Base-by-base conservation (phyloP, 345 rosid genomes). In the Camelina sativa region DNA sequence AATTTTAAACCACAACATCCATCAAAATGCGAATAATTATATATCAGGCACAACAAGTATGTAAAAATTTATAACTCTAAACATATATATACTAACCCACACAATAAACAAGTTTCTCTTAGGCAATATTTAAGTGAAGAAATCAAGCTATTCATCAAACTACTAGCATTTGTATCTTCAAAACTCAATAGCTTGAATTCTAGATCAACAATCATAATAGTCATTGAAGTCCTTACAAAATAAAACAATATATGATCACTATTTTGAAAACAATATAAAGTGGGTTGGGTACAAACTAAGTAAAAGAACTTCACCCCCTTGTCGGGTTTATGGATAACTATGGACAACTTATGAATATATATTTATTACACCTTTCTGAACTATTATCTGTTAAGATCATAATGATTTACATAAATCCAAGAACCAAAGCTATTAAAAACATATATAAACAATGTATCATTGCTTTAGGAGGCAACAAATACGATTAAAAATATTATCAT, bases 271-370 rank as follows among this genome's bases (percentile, higher is more conserved):
- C 65, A 62, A 53, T 37, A 55, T 64, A 30, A 63, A 63, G 76
- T 77, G 65, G 76, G 53, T 70, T 71, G 67, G 71, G 66, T 70
- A 55, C 67, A 70, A 70, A 47, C 37, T 48, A 70, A 71, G 80
- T 19, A 56, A 64, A 37, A 57, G 16, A 64, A 64, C 47, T 71
- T 35, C 30, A 64, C 35, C 80, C 76, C n/a, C 61, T 56, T 76
- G 72, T 71, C 67, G 61, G 67, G 67, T 48, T 71, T 56, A 56
- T 56, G 20, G 66, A 76, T 70, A 70, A 70, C 75, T 62, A 69
- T 62, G 32, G 16, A 62, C 70, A 47, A 12, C 56, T 68, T 62
- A 69, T 64, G 11, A 46, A 70, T 69, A 63, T 46, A 50, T 46
- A 51, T 51, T 38, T 62, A 68, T 32, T 32, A 8, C 50, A 44